A percentile compares a stretch with the other conserved stretches of the same genome.
Evolutionary conservation across 345 rosid genomes (phyloP).

Genomic region (Abelmoschus esculentus): DNA sequence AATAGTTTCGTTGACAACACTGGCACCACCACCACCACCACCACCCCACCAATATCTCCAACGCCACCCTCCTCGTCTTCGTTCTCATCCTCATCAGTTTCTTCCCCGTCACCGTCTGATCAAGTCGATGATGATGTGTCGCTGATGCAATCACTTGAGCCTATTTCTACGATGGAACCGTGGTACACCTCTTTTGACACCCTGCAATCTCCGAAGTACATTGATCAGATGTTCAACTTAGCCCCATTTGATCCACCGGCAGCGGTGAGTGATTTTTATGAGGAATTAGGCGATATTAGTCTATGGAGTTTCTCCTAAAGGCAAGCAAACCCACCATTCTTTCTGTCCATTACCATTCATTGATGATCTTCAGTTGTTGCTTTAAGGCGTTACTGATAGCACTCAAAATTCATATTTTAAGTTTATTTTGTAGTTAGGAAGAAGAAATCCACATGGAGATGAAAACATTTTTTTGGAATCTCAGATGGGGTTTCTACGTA

Average conservation of each 20-base stretch:
- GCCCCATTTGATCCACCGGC: conserved; percentile 33
- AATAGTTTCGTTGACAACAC: conserved; percentile 15
- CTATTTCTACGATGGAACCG: conserved; percentile 33
- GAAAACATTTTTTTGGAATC: conserved; percentile 32
- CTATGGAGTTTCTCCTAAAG: conserved; percentile 77
- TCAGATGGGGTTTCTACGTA: conserved; percentile 21
- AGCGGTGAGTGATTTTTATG: conserved; percentile 44
- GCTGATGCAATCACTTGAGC: conserved; percentile 31
- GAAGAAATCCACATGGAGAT: conserved; percentile 27
- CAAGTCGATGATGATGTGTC: conserved; percentile 39
- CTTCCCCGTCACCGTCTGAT: conserved; percentile 34
- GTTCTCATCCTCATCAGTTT: conserved; percentile 23
- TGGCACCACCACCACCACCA: background rate
- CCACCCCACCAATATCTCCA: conserved; percentile 16
- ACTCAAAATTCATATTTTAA: conserved; percentile 5
- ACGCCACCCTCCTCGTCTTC: conserved; percentile 6
- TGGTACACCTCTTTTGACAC: conserved; percentile 46
- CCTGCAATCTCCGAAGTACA: conserved; percentile 39
- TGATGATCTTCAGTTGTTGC: background rate
- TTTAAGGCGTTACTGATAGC: too few species aligned
- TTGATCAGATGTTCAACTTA: conserved; percentile 48
- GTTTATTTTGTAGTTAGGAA: conserved; percentile 8
- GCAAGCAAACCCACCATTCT: background rate
- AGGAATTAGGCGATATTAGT: conserved; percentile 52
- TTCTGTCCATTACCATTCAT: conserved; percentile 17